These are phyloP conservation scores for Primulina eburnea DNA, from an alignment of 257 asterid genomes.

Conservation along the genomic window DNA sequence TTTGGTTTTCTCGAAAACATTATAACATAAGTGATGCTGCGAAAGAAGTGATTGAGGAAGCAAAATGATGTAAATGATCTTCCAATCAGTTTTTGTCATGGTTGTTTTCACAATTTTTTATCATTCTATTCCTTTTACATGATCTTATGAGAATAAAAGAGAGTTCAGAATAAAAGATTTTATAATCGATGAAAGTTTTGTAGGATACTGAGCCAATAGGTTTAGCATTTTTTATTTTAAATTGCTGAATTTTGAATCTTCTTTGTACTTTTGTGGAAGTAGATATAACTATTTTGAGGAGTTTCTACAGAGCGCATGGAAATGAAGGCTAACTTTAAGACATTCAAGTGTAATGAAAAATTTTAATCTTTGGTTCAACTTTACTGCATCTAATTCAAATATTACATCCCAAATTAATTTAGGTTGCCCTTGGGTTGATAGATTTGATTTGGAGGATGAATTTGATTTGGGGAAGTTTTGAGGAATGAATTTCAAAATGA, in stretches of 20 bases:
- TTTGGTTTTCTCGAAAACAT: constrained; percentile 6
- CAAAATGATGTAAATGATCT: constrained; percentile 11
- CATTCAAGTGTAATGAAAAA: not conserved
- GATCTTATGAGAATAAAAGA: not conserved
- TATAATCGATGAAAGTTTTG: not conserved
- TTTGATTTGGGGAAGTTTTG: too few species aligned
- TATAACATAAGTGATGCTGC: constrained; percentile 12
- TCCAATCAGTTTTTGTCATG: not conserved
- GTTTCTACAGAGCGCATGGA: constrained; percentile 4
- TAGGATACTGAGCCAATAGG: not conserved
- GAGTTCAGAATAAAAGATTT: not conserved
- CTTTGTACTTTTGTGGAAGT: constrained; percentile 4
- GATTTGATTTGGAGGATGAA: too few species aligned
- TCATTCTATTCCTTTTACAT: not conserved
- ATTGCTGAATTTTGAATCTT: not conserved
- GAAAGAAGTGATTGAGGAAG: constrained; percentile 2
- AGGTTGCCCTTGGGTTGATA: too few species aligned
- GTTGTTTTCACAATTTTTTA: not conserved
- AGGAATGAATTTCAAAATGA: too few species aligned
- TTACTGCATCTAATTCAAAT: constrained; percentile 17
- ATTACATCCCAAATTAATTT: constrained; percentile 2
- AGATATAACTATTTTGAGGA: not conserved
- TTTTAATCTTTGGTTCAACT: not conserved
- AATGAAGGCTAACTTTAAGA: not conserved
- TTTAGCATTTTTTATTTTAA: constrained; percentile 4